Conservation (phyloP, 257 asterid species). For the Linderniella brevidens region DNA sequence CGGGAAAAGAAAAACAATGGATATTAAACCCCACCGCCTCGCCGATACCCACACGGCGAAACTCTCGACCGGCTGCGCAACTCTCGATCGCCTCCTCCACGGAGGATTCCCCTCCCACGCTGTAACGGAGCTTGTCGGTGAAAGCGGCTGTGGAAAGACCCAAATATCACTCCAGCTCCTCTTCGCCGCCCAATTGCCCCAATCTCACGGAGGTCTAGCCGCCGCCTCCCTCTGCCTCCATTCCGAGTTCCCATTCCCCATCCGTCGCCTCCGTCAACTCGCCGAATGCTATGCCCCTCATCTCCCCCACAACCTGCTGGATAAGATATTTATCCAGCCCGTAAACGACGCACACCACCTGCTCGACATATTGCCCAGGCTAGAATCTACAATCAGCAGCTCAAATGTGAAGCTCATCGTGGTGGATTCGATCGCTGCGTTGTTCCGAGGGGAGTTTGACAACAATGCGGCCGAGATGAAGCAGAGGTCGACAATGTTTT, state of each 20-base stretch:
- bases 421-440: constrained; percentile 72
- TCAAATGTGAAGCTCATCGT: constrained; percentile 44
- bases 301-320: constrained; percentile 28
- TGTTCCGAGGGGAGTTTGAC: constrained; percentile 69
- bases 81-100: constrained; percentile 50
- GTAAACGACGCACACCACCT: constrained; percentile 58
- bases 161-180: constrained; percentile 85
- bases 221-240: constrained; percentile 70
- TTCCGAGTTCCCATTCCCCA: constrained; percentile 77
- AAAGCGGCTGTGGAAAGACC: constrained; percentile 88
- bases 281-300: constrained; percentile 21
- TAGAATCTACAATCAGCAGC: constrained; percentile 29
- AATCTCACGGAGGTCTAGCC: constrained; percentile 59
- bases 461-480: constrained; percentile 49
- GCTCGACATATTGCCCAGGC: constrained; percentile 72
- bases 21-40: constrained; percentile 46
- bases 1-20: background rate
- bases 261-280: constrained; percentile 68
- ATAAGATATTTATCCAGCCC: constrained; percentile 36
- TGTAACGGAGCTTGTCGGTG: constrained; percentile 78
- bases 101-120: constrained; percentile 79
- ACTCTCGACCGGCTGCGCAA: constrained; percentile 46
- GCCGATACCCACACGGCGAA: constrained; percentile 26
- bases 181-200: constrained; percentile 67
- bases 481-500: constrained; percentile 48